These are phyloP conservation scores for Canna indica DNA, from an alignment of 176 grass and related monocot species.

Conservation along the genomic window DNA sequence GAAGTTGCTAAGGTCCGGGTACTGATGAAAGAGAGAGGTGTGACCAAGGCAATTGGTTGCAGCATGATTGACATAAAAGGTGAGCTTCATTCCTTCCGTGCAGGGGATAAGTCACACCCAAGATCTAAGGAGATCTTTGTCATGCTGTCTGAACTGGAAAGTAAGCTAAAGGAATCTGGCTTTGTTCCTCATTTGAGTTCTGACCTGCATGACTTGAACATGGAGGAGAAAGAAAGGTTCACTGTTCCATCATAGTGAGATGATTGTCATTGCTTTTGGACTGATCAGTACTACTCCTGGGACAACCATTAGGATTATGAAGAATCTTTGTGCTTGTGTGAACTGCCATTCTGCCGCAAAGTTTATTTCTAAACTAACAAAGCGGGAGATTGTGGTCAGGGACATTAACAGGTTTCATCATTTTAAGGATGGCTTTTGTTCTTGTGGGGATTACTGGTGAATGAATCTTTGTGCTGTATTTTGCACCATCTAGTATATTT, in stretches of 20 bases:
- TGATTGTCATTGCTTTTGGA: slow-evolving; percentile 18
- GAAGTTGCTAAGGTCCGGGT: slow-evolving; percentile 45
- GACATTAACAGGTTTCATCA: slow-evolving; percentile 16
- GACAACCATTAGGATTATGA: slow-evolving; percentile 18
- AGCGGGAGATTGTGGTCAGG: slow-evolving; percentile 9
- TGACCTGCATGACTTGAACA: slow-evolving; percentile 19
- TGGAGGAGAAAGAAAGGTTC: slow-evolving; percentile 20
- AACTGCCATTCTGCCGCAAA: slow-evolving; percentile 22
- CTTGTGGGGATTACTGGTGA: slow-evolving; percentile 26
- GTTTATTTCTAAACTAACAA: slow-evolving; percentile 11
- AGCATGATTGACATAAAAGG: slow-evolving; percentile 39
- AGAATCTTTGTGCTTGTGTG: slow-evolving; percentile 17
- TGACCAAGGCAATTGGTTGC: slow-evolving; percentile 44
- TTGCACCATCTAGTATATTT: too few relatives aligned
- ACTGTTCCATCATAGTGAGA: slow-evolving; percentile 21
- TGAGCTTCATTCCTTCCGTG: slow-evolving; percentile 28
- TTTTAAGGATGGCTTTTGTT: too few relatives aligned
- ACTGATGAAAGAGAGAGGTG: slow-evolving; percentile 51
- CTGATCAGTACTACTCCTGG: slow-evolving; percentile 15
- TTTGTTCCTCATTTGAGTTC: slow-evolving; percentile 14
- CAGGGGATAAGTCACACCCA: slow-evolving; percentile 12
- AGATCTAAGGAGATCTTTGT: slow-evolving; percentile 15
- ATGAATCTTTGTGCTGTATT: too few relatives aligned
- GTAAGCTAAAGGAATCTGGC: slow-evolving; percentile 21
- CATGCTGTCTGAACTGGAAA: slow-evolving; percentile 16